phyloP scores from a whole-genome alignment of 176 grass and related monocot genomes.

The Tillandsia leiboldiana region DNA sequence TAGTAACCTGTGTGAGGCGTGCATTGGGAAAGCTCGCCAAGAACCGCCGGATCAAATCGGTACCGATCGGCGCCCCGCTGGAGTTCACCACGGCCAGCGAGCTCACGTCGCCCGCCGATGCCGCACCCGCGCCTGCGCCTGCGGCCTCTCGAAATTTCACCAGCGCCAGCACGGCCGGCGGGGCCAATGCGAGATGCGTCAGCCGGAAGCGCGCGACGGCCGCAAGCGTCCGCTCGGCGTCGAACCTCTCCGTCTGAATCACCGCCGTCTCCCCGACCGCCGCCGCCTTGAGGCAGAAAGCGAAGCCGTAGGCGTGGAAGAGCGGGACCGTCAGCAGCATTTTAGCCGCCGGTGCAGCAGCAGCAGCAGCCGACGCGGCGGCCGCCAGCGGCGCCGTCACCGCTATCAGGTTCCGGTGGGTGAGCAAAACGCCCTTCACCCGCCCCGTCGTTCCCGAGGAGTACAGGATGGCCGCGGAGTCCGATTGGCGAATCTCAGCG shows the following conservation, averaged over 20 bases:
- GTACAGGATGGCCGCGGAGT: conserved; percentile 31
- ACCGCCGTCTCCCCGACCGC: conserved; percentile 17
- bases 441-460: conserved; percentile 38
- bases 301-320: conserved; percentile 43
- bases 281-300: conserved; percentile 23
- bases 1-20: conserved; percentile 15
- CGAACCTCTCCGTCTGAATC: conserved; percentile 32
- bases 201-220: conserved; percentile 12
- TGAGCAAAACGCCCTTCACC: conserved; percentile 25
- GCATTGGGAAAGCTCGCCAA: conserved; percentile 16
- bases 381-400: not conserved
- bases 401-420: conserved; percentile 33
- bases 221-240: conserved; percentile 9
- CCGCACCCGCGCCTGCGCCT: too few relatives aligned
- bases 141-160: conserved; percentile 18
- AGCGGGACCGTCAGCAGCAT: conserved; percentile 34
- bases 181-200: conserved; percentile 25
- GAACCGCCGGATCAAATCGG: conserved; percentile 24
- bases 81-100: conserved; percentile 17
- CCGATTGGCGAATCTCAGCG: conserved; percentile 21
- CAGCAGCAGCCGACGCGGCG: not conserved
- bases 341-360: not conserved
- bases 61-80: conserved; percentile 16
- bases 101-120: not conserved
- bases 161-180: conserved; percentile 25